Conservation (phyloP, 805 yeast species). For the Myxozyma geophila region DNA sequence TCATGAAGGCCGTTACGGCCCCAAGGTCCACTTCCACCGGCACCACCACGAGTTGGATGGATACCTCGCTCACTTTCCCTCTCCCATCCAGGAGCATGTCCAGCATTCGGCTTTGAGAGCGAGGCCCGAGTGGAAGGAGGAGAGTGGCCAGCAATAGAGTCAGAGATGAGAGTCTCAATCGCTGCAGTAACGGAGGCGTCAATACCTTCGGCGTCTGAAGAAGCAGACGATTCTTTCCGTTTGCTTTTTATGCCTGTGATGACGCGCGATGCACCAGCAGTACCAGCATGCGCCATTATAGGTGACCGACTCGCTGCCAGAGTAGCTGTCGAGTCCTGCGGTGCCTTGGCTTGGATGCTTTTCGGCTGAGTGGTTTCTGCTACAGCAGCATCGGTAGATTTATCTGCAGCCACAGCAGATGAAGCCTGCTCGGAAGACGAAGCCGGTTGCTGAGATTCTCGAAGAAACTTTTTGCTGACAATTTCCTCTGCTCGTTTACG, state of each 20-base stretch:
- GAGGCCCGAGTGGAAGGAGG: conserved; percentile 28
- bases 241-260: background rate
- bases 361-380: background rate
- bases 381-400: background rate
- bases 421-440: background rate
- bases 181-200: conserved; percentile 36
- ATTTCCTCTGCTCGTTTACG: conserved; percentile 43
- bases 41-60: conserved; percentile 2
- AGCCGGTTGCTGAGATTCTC: conserved; percentile 26
- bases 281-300: background rate
- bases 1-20: conserved; percentile 15
- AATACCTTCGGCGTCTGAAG: conserved; percentile 24
- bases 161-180: conserved; percentile 31
- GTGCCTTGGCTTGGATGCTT: background rate
- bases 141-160: conserved; percentile 28
- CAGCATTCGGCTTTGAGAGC: conserved; percentile 9
- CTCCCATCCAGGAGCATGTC: conserved; percentile 23
- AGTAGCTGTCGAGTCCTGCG: background rate
- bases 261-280: background rate
- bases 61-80: conserved; percentile 14
- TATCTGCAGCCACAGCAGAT: background rate
- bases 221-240: conserved; percentile 29
- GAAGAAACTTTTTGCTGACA: conserved; percentile 36
- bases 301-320: conserved; percentile 4
- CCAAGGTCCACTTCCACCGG: conserved; percentile 17